phyloP scores from a whole-genome alignment of 2,329 filamentous ascomycete species.

The Seiridium unicorne region DNA sequence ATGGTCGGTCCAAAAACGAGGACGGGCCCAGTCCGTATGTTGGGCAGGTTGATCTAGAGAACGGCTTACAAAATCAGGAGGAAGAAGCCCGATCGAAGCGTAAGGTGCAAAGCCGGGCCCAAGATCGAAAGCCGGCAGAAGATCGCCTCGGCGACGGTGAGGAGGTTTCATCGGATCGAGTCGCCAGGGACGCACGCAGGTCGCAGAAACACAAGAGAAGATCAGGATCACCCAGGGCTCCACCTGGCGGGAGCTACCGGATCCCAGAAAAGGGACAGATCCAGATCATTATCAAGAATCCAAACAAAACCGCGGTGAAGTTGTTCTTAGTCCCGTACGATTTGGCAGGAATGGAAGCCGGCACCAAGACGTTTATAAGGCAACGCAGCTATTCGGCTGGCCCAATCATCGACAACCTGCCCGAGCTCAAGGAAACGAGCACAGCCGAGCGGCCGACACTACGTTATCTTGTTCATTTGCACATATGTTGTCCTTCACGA shows the following conservation, averaged over 20 bases:
- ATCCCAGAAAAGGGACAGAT: constrained; percentile 93
- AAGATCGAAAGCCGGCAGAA: constrained; percentile 33
- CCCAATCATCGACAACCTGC: constrained; percentile 71
- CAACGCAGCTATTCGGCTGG: constrained; percentile 91
- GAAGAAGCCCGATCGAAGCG: constrained; percentile 46
- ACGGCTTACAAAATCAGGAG: constrained; percentile 60
- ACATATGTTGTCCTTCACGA: constrained; percentile 84
- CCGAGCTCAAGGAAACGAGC: constrained; percentile 25
- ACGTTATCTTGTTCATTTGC: constrained; percentile 86
- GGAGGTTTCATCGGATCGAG: constrained; percentile 13
- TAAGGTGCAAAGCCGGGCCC: constrained; percentile 45
- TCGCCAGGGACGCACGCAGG: constrained; percentile 30
- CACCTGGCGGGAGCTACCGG: constrained; percentile 86
- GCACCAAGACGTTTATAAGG: constrained; percentile 92
- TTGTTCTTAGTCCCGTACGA: constrained; percentile 94
- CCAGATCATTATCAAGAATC: constrained; percentile 97
- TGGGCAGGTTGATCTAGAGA: constrained; percentile 87
- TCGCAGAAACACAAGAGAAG: constrained; percentile 48
- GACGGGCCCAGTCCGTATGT: constrained; percentile 96
- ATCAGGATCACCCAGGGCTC: constrained; percentile 60
- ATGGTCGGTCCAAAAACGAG: constrained; percentile 62
- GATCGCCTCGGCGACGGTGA: constrained; percentile 21
- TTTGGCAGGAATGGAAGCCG: constrained; percentile 85
- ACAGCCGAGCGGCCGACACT: constrained; percentile 64
- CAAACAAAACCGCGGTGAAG: constrained; percentile 97